These are phyloP conservation scores for Leccinum pellstonianum DNA, from an alignment of 768 basidiomycete genomes.

Conservation along the genomic window DNA sequence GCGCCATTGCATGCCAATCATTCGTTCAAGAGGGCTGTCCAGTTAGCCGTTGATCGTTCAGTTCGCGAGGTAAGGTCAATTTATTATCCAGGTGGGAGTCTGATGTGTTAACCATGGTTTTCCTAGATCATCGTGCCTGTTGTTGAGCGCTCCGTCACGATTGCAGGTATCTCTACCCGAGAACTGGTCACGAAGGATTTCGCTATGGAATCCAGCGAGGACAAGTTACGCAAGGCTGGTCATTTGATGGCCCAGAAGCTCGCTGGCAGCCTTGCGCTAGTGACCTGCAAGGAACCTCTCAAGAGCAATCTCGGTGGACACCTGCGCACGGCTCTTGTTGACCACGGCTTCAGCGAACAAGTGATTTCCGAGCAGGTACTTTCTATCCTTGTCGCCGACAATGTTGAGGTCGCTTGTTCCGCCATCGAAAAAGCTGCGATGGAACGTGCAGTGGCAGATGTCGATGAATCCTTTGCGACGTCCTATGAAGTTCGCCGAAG, in stretches of 20 bases:
- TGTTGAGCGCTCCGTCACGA: conserved; percentile 96
- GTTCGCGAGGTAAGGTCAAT: conserved; percentile 75
- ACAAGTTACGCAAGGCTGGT: conserved; percentile 86
- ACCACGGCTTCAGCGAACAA: conserved; percentile 89
- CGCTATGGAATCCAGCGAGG: conserved; percentile 87
- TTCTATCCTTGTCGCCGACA: conserved; percentile 81
- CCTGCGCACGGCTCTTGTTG: conserved; percentile 76
- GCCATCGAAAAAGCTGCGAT: conserved; percentile 98
- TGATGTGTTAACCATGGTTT: neutral
- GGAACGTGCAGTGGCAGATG: conserved; percentile 90
- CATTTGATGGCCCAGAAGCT: conserved; percentile 97
- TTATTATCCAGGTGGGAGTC: neutral
- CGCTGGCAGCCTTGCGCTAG: conserved; percentile 92
- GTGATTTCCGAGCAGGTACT: conserved; percentile 81
- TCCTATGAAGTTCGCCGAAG: conserved; percentile 84
- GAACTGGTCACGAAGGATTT: conserved; percentile 97
- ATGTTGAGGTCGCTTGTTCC: conserved; percentile 88
- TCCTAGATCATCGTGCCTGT: conserved; percentile 90
- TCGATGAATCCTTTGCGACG: conserved; percentile 82
- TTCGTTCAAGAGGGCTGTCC: conserved; percentile 86
- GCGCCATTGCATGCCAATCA: conserved; percentile 74
- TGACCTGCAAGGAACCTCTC: conserved; percentile 97
- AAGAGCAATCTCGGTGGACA: conserved; percentile 89
- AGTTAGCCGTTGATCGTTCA: conserved; percentile 88
- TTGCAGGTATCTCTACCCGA: conserved; percentile 95